phyloP scores from a whole-genome alignment of 306 rosid genomes.

The Ormosia emarginata region DNA sequence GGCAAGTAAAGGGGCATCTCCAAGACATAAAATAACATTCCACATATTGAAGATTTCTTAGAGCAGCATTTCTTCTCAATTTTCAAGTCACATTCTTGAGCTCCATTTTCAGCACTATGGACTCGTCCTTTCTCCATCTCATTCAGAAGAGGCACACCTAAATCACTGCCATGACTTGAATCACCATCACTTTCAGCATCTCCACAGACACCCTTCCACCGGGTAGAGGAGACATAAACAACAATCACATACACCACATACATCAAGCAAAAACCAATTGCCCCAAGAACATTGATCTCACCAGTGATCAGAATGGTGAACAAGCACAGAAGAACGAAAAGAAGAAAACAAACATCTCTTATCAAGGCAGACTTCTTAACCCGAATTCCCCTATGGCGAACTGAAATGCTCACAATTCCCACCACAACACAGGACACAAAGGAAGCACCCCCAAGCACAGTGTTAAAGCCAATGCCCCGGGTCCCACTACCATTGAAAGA shows the following conservation, averaged over 20 bases:
- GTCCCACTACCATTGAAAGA: constrained; percentile 45
- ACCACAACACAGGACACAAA: constrained; percentile 54
- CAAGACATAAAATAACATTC: constrained; percentile 12
- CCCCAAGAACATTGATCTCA: constrained; percentile 37
- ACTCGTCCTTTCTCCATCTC: constrained; percentile 38
- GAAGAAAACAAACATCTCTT: constrained; percentile 48
- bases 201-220: constrained; percentile 24
- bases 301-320: constrained; percentile 29
- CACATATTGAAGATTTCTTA: constrained; percentile 23
- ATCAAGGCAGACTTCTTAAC: constrained; percentile 40
- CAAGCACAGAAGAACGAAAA: constrained; percentile 40
- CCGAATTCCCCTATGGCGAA: constrained; percentile 7
- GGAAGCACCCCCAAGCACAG: constrained; percentile 53
- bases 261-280: constrained; percentile 36
- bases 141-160: constrained; percentile 40
- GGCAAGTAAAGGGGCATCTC: constrained; percentile 57
- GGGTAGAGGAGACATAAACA: constrained; percentile 34
- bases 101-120: constrained; percentile 15
- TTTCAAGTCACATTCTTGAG: constrained; percentile 18
- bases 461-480: constrained; percentile 37
- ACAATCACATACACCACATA: constrained; percentile 45
- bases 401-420: constrained; percentile 42
- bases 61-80: constrained; percentile 23
- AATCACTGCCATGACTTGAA: constrained; percentile 23
- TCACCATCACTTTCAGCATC: constrained; percentile 16